Conservation (phyloP, 78 protist genomes). For the Pigoraptor vietnamica region DNA sequence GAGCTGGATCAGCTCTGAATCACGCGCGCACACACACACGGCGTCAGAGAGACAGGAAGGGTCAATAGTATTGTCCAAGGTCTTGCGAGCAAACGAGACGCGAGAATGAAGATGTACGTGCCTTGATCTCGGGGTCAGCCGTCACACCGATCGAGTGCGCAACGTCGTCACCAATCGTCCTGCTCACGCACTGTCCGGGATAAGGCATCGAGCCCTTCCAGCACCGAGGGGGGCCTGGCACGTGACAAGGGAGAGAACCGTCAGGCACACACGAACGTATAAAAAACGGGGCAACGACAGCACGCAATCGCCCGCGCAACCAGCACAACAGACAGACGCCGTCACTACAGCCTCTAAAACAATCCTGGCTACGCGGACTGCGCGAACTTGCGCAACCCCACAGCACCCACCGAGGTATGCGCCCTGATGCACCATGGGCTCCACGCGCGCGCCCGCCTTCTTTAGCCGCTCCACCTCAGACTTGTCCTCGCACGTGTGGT, state of each 20-base stretch:
- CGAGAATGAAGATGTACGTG: too few relatives aligned
- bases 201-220: not conserved
- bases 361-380: too few relatives aligned
- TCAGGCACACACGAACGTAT: too few relatives aligned
- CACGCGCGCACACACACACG: too few relatives aligned
- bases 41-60: too few relatives aligned
- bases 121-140: not conserved
- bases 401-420: not conserved
- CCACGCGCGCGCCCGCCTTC: not conserved
- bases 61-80: too few relatives aligned
- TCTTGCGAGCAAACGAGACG: too few relatives aligned
- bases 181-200: not conserved
- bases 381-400: too few relatives aligned
- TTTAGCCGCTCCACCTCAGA: not conserved
- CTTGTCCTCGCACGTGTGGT: not conserved
- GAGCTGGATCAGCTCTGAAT: too few relatives aligned
- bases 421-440: not conserved
- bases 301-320: not conserved
- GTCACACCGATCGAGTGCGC: not conserved
- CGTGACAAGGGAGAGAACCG: too few relatives aligned
- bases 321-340: not conserved
- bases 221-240: not conserved
- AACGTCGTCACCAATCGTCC: not conserved
- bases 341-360: too few relatives aligned
- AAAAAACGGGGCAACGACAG: too few relatives aligned